Percentiles rank a stretch among this genome's conserved stretches.
Evolutionary conservation across 352 stramenopile species (phyloP).

Genomic region (Pythium coloratum): DNA sequence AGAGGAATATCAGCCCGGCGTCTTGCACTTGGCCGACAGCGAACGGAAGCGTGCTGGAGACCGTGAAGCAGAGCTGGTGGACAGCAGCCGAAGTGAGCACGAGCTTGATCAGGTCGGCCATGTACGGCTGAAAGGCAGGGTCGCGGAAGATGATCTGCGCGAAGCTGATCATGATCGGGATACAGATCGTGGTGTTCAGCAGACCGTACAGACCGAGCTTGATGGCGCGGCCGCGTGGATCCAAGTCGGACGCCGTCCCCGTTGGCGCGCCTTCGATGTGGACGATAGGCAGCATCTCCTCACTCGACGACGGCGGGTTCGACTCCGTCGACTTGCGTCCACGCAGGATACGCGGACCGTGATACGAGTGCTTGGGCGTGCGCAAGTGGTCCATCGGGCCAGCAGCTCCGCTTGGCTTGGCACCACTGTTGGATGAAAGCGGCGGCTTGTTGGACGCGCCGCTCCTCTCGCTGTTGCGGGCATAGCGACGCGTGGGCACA

Average conservation of each 20-base stretch:
- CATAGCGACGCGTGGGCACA: conserved; percentile 17
- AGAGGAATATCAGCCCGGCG: conserved; percentile 99
- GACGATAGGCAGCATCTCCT: conserved; percentile 28
- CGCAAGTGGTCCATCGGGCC: conserved; percentile 7
- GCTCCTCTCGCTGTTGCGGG: conserved; percentile 5
- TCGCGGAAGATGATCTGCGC: conserved; percentile 95
- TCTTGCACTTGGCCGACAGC: conserved; percentile 98
- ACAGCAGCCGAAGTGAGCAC: conserved; percentile 86
- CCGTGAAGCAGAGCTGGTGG: conserved; percentile 84
- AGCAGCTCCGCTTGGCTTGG: not conserved
- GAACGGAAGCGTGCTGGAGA: conserved; percentile 94
- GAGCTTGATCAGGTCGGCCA: conserved; percentile 94
- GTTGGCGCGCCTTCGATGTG: conserved; percentile 10
- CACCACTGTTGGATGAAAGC: conserved; percentile 11
- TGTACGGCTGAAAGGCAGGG: conserved; percentile 90
- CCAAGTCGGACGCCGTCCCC: not conserved
- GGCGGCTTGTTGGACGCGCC: conserved; percentile 7
- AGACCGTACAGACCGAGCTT: conserved; percentile 86
- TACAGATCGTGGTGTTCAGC: conserved; percentile 94
- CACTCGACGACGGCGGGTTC: conserved; percentile 2
- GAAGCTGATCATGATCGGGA: conserved; percentile 93
- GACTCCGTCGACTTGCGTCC: not conserved
- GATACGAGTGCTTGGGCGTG: conserved; percentile 32
- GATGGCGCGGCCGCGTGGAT: conserved; percentile 30
- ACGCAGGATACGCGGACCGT: conserved; percentile 16